Evolutionary conservation across 208 protist genomes (phyloP).

Genomic region (Leishmania gerbilli): DNA sequence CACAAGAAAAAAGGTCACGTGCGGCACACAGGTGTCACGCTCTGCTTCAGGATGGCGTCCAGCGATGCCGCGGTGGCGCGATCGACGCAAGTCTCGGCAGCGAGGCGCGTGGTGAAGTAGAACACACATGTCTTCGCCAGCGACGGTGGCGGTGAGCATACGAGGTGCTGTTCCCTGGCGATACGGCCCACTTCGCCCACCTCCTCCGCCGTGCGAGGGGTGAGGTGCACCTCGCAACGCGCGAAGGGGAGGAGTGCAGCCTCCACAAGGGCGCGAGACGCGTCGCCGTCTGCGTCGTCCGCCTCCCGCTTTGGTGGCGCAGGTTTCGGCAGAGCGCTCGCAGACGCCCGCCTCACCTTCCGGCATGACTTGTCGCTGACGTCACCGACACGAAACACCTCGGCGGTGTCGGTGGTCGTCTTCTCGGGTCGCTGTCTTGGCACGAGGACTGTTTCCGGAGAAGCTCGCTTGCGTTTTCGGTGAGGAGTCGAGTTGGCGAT

Average conservation of each 20-base stretch:
- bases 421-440: not conserved
- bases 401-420: no score
- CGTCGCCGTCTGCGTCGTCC: not conserved
- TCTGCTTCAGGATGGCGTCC: constrained; percentile 18
- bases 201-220: constrained; percentile 17
- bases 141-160: constrained; percentile 10
- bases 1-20: not conserved
- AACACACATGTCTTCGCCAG: constrained; percentile 1
- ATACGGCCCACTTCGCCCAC: constrained; percentile 26
- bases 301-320: not conserved
- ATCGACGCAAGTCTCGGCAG: constrained; percentile 31
- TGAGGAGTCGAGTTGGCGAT: not conserved
- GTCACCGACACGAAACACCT: not conserved
- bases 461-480: constrained; percentile 1
- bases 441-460: not conserved
- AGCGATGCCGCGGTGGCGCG: constrained; percentile 19
- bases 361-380: not conserved
- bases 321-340: not conserved
- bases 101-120: constrained; percentile 34
- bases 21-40: not conserved
- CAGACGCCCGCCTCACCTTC: not conserved
- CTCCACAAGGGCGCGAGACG: not conserved
- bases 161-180: constrained; percentile 14
- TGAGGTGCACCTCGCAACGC: constrained; percentile 30
- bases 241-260: not conserved